Percentiles rank a stretch among this genome's conserved stretches.
phyloP scores from a whole-genome alignment of 2,329 filamentous ascomycete species.

The Neofusicoccum umdonicola region DNA sequence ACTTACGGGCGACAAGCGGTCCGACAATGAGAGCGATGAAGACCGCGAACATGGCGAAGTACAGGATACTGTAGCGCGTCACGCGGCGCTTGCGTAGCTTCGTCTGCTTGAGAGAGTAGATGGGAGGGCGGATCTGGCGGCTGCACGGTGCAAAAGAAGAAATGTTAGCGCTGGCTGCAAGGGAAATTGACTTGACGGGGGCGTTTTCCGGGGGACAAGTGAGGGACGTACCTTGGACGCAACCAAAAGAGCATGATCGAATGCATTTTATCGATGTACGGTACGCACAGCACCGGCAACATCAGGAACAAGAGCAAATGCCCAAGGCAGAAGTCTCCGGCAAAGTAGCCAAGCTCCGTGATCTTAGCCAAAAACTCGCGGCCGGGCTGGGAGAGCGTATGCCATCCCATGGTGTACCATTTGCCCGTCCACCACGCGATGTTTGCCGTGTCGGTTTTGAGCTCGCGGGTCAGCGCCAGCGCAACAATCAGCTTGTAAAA shows the following conservation, averaged over 20 bases:
- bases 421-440: slow-evolving; percentile 99
- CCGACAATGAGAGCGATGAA: slow-evolving; percentile 80
- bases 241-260: slow-evolving; percentile 99
- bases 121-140: slow-evolving; percentile 96
- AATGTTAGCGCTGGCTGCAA: slow-evolving; percentile 19
- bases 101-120: slow-evolving; percentile 98
- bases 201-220: background rate
- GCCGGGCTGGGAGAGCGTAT: slow-evolving; percentile 88
- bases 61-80: slow-evolving; percentile 90
- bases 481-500: slow-evolving; percentile 91
- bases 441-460: slow-evolving; percentile 93
- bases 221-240: slow-evolving; percentile 78
- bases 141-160: slow-evolving; percentile 48
- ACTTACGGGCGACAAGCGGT: slow-evolving; percentile 69
- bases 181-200: too few species aligned
- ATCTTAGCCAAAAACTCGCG: slow-evolving; percentile 99
- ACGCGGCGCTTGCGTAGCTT: slow-evolving; percentile 92
- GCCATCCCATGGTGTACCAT: slow-evolving; percentile 99
- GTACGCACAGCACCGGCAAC: slow-evolving; percentile 78
- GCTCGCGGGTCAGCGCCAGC: slow-evolving; percentile 83
- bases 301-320: slow-evolving; percentile 90
- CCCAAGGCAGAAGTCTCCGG: slow-evolving; percentile 87
- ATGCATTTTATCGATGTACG: slow-evolving; percentile 90
- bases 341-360: slow-evolving; percentile 94
- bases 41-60: slow-evolving; percentile 80